These are phyloP conservation scores for Sclerotinia spermophila DNA, from an alignment of 2,329 filamentous ascomycete genomes.

Conservation along the genomic window DNA sequence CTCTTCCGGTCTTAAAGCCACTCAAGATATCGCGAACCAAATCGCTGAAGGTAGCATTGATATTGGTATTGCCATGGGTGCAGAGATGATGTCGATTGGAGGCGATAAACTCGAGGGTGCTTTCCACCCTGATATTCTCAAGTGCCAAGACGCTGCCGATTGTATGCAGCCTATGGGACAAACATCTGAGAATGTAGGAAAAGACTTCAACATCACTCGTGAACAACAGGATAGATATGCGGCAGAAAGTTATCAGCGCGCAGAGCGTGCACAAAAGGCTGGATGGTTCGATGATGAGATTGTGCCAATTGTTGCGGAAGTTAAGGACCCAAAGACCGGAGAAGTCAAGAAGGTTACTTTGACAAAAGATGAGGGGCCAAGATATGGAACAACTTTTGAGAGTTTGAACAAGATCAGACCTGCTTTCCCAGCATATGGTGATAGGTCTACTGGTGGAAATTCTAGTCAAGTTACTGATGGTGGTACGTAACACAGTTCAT, in stretches of 20 bases:
- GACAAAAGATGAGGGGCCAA: conserved; percentile 83
- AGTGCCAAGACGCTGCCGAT: conserved; percentile 73
- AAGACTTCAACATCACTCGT: conserved; percentile 80
- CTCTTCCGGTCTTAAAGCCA: conserved; percentile 91
- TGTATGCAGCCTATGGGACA: conserved; percentile 97
- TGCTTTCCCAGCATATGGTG: conserved; percentile 87
- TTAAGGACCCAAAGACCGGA: conserved; percentile 81
- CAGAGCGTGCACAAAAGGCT: conserved; percentile 84
- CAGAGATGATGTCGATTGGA: conserved; percentile 78
- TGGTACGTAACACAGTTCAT: conserved; percentile 44
- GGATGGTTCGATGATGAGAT: conserved; percentile 96
- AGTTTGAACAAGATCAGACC: conserved; percentile 77
- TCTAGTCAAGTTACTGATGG: conserved; percentile 94
- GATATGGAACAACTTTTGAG: conserved; percentile 85
- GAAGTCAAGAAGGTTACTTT: conserved; percentile 74
- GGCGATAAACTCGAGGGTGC: conserved; percentile 67
- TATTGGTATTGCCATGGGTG: conserved; percentile 80
- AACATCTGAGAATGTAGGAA: conserved; percentile 92
- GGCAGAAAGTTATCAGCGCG: conserved; percentile 80
- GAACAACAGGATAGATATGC: conserved; percentile 82
- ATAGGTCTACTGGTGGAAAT: conserved; percentile 86
- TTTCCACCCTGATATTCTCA: conserved; percentile 73
- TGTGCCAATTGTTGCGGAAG: conserved; percentile 73
- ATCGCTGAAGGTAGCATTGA: conserved; percentile 80
- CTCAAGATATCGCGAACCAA: conserved; percentile 89